phyloP scores from a whole-genome alignment of 1,284 basidiomycete species.

The Ustilago tritici region DNA sequence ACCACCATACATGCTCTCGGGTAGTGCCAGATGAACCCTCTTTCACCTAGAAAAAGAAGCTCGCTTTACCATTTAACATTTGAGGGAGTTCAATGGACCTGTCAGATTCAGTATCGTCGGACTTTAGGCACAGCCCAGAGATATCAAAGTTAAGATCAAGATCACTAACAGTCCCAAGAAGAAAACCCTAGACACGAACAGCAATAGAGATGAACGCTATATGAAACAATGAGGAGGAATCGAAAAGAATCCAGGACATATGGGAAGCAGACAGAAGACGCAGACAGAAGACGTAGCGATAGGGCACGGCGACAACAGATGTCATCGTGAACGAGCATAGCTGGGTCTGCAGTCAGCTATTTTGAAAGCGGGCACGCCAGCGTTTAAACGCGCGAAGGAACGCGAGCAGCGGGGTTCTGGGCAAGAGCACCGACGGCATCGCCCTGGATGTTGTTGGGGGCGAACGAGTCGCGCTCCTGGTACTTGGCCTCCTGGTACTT shows the following conservation, averaged over 20 bases:
- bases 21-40: neutral
- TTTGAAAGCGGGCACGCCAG: neutral
- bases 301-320: neutral
- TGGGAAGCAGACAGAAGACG: neutral
- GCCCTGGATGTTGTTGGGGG: conserved; percentile 40
- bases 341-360: neutral
- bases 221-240: conserved; percentile 4
- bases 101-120: too few species aligned
- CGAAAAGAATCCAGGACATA: conserved; percentile 8
- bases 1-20: conserved; percentile 6
- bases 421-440: conserved; percentile 49
- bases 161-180: conserved; percentile 5
- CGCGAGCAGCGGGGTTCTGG: conserved; percentile 49
- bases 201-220: neutral
- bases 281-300: neutral
- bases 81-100: neutral
- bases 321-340: neutral
- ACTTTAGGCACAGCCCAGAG: neutral
- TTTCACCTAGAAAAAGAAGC: neutral
- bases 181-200: conserved; percentile 8
- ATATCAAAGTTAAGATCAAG: neutral
- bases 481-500: conserved; percentile 50
- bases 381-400: conserved; percentile 20
- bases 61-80: neutral
- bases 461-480: conserved; percentile 49